phyloP scores from a whole-genome alignment of 805 yeast species.

The Hagleromyces aurorensis region DNA sequence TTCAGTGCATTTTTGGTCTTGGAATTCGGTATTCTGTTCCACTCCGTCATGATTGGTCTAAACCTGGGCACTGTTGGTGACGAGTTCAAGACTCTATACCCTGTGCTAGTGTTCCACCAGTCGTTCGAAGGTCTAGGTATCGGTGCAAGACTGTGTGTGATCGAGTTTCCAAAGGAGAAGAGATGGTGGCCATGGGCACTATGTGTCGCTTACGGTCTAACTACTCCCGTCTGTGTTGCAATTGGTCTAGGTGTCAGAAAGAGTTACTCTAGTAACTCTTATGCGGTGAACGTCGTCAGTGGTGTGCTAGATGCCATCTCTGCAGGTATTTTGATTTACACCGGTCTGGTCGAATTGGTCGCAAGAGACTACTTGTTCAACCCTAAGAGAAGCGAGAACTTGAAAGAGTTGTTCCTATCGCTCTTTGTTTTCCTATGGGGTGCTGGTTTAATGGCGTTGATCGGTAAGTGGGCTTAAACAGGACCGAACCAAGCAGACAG shows the following conservation, averaged over 20 bases:
- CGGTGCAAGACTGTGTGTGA: slow-evolving; percentile 59
- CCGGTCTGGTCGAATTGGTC: slow-evolving; percentile 66
- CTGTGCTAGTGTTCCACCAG: slow-evolving; percentile 67
- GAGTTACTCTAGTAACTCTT: slow-evolving; percentile 47
- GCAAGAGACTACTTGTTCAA: slow-evolving; percentile 62
- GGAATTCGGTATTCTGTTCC: slow-evolving; percentile 69
- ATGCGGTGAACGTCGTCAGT: slow-evolving; percentile 44
- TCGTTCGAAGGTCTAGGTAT: slow-evolving; percentile 74
- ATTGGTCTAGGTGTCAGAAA: slow-evolving; percentile 65
- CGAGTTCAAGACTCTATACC: slow-evolving; percentile 54
- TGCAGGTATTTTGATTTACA: slow-evolving; percentile 63
- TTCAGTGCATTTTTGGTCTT: slow-evolving; percentile 44
- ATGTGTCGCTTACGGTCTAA: slow-evolving; percentile 44
- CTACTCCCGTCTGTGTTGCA: slow-evolving; percentile 67
- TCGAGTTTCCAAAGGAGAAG: slow-evolving; percentile 43
- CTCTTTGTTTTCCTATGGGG: slow-evolving; percentile 43
- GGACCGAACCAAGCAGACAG: too few species aligned
- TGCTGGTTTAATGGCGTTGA: slow-evolving; percentile 62
- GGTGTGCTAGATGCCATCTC: slow-evolving; percentile 67
- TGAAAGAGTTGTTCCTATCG: slow-evolving; percentile 37
- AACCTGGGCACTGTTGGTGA: slow-evolving; percentile 57
- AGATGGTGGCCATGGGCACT: slow-evolving; percentile 38
- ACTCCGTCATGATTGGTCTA: slow-evolving; percentile 67
- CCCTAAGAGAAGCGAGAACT: slow-evolving; percentile 34
- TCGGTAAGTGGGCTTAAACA: slow-evolving; percentile 77